A percentile compares a stretch with the other conserved stretches of the same genome.
phyloP scores from a whole-genome alignment of 2,329 filamentous ascomycete species.

The Beauveria sp. region DNA sequence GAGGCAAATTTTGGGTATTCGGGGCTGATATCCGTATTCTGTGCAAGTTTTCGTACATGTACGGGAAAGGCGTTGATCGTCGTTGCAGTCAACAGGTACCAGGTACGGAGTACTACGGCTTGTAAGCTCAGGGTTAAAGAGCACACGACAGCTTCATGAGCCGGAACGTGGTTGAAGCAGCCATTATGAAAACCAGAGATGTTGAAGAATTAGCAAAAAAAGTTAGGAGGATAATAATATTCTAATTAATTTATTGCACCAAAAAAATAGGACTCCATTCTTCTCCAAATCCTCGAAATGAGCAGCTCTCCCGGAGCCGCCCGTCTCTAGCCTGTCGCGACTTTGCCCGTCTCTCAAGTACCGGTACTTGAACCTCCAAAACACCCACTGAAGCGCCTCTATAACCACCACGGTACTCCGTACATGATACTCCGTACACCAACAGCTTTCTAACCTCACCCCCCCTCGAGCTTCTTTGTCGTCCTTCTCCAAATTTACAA shows the following conservation, averaged over 20 bases:
- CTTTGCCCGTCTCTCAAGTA: not conserved
- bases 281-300: conserved; percentile 4
- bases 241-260: not conserved
- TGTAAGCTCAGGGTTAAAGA: not conserved
- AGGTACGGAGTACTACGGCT: not conserved
- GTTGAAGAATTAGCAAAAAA: not conserved
- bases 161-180: not conserved
- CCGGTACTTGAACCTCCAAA: too few relatives aligned
- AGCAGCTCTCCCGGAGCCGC: conserved; percentile 7
- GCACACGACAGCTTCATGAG: not conserved
- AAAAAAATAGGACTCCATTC: not conserved
- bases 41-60: not conserved
- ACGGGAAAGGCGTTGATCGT: not conserved
- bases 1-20: too few relatives aligned
- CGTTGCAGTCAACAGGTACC: too few relatives aligned
- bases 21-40: too few relatives aligned
- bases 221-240: not conserved
- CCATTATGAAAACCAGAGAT: not conserved
- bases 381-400: not conserved
- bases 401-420: too few relatives aligned
- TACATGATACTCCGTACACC: too few relatives aligned
- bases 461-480: not conserved
- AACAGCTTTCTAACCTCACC: not conserved
- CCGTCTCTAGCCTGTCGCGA: conserved; percentile 2
- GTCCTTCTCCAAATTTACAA: too few relatives aligned